Percentiles rank a stretch among this genome's conserved stretches.
phyloP scores from a whole-genome alignment of 495 filamentous ascomycete genomes.

The Pseudevernia furfuracea region DNA sequence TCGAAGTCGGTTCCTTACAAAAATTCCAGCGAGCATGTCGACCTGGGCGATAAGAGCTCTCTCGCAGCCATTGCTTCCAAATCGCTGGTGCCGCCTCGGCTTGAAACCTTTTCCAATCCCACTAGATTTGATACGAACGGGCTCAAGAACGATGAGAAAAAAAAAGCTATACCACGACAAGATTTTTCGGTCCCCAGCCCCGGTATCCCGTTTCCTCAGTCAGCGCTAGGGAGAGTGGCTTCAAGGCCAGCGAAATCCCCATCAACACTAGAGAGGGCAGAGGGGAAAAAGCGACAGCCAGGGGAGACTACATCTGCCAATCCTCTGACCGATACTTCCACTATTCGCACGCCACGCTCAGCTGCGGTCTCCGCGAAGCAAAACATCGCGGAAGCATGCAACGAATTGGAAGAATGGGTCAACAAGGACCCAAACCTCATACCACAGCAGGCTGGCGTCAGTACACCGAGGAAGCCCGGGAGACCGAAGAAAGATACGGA shows the following conservation, averaged over 20 bases:
- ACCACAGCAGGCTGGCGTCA: conserved; percentile 3
- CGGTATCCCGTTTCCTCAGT: not conserved
- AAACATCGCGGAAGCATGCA: not conserved
- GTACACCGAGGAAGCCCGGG: conserved; percentile 11
- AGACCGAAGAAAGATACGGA: conserved; percentile 7
- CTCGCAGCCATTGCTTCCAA: not conserved
- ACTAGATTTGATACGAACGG: not conserved
- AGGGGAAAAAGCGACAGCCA: not conserved
- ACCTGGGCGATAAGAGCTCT: not conserved
- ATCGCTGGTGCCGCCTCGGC: not conserved
- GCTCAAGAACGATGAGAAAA: not conserved
- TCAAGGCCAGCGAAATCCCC: not conserved
- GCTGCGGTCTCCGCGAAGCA: conserved; percentile 7
- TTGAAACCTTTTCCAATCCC: not conserved
- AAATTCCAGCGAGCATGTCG: not conserved
- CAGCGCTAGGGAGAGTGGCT: not conserved
- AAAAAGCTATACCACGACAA: not conserved
- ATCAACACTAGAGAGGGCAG: not conserved
- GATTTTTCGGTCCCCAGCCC: not conserved
- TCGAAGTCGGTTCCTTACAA: not conserved
- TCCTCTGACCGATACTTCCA: not conserved
- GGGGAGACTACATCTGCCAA: not conserved
- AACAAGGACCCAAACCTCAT: conserved; percentile 1
- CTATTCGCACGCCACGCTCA: not conserved
- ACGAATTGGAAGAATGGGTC: conserved; percentile 4